Base-by-base conservation (phyloP, 768 basidiomycete genomes). In the Glaciozyma martinii region DNA sequence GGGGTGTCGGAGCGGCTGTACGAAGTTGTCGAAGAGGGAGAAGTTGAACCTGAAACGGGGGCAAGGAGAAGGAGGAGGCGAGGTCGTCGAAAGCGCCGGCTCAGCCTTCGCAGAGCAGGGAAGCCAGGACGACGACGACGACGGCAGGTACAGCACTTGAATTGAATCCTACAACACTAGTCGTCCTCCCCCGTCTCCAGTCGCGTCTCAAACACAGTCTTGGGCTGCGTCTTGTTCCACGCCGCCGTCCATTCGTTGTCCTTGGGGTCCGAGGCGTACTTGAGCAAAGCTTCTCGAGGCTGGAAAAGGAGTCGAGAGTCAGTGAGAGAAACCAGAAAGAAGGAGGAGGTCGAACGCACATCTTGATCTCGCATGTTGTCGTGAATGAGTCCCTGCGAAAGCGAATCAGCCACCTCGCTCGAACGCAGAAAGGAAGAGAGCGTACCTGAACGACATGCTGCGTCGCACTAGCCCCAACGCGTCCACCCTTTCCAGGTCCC, bases 251-350 rank as follows among this genome's bases (percentile, higher is more conserved):
- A 76, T 89, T 86, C 87, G 91, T 73, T 84, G 75, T 94, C 86
- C 66, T 82, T 78, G 52, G 86, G 85, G 63, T 78, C 75, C 23
- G 86, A 78, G 42, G 95, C 95, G 72, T 92, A 97, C 78, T 86
- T 90, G 81, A 98, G 87, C 62, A 99, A 79, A 5, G 95, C 95
- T 78, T 95, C 93, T 67, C 95, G 87, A 50, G 95, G 95, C 94
- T 98, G 78, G 29, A 23, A 32, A 54, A 46, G n/a, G 29, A 33
- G 2, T 42, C 23, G 30, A 27, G 29, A 33, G 2, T 42, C 23
- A 32, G 27, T 25, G 27, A 21, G 32, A 43, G 7, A 33, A 19
- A 43, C 21, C 29, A 50, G 7, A 53, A n/a, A 1, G 37, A 53
- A 19, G 47, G 37, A 29, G 21, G 16, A 10, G 25, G 0, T 5